Base-by-base conservation (phyloP, 495 filamentous ascomycete species). In the Xylaria cubensis region DNA sequence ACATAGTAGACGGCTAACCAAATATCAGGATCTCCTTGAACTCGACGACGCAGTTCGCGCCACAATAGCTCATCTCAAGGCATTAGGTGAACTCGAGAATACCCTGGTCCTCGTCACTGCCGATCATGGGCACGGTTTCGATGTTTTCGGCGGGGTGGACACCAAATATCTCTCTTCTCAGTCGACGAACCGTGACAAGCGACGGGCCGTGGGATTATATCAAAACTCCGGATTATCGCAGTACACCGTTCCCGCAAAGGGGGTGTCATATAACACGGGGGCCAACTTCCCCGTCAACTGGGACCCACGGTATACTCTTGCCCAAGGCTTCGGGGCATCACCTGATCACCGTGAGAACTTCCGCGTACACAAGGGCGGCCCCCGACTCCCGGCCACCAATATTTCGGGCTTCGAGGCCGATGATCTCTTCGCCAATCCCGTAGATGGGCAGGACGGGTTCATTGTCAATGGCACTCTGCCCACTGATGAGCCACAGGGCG, bases 41-140 rank as follows among this genome's bases (percentile, higher is more conserved):
- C 86, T 94, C 17, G 92, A 93, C 76, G 91, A 93, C 78, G 92
- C 91, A 12, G 83, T 94, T 64, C 87, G 88, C 55, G 89, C 89
- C 6, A 91, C 91, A 4, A 85, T 93, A 36, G 85, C 80, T 21
- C 87, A 89, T 71, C 88, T 94, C 59, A 85, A 87, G 70, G 73
- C 77, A 6, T 77, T 90, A 0, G 85, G 85, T 55, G 80, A 85
- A 29, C 80, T 91, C 4, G 88, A 93, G 17, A 87, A 91, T 44
- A 94, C 92, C 0, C 81, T 92, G 1, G 84, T 94, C 70, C 73
- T 94, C 50, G 90, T 94, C 41, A 92, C 91, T 12, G 91, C 92
- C 6, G 92, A 94, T 78, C 92, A 94, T 81, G 92, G 92, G 46
- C 91, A 93, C 82, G 92, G 92, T 65, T 93, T 93, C 74, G 90